phyloP scores from a whole-genome alignment of 805 yeast genomes.

The Candida chilensis region DNA sequence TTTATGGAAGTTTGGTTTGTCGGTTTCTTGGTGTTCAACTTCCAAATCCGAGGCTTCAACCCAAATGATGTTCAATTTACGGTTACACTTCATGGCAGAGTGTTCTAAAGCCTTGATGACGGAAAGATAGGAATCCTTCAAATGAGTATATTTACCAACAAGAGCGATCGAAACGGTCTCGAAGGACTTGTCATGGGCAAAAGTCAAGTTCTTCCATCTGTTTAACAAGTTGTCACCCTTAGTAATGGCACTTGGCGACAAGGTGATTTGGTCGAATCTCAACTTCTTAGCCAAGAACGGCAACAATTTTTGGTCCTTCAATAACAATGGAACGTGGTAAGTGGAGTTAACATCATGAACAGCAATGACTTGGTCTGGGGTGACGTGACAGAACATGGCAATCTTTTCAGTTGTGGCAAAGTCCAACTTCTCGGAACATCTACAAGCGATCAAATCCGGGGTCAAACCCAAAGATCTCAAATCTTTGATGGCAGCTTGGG shows the following conservation, averaged over 20 bases:
- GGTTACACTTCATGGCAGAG: conserved; percentile 82
- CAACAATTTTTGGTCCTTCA: conserved; percentile 81
- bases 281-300: conserved; percentile 64
- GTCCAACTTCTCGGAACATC: conserved; percentile 83
- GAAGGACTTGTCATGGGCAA: conserved; percentile 70
- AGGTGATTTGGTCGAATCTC: conserved; percentile 36
- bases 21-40: conserved; percentile 49
- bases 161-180: conserved; percentile 90
- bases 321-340: conserved; percentile 90
- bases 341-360: conserved; percentile 96
- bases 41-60: conserved; percentile 92
- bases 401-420: conserved; percentile 86
- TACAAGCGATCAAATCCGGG: conserved; percentile 96
- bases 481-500: conserved; percentile 98
- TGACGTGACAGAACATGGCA: conserved; percentile 98
- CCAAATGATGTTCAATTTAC: conserved; percentile 86
- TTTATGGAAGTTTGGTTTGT: conserved; percentile 77
- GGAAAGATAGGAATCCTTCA: conserved; percentile 90
- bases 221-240: conserved; percentile 62
- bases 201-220: conserved; percentile 77
- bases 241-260: conserved; percentile 40
- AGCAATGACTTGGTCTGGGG: conserved; percentile 94
- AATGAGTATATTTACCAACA: conserved; percentile 94
- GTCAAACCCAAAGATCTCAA: conserved; percentile 89
- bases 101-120: conserved; percentile 95